Evolutionary conservation across 177 flowering plant species (phyloP), one percentile per base, ranked within the genome.

Genomic region (Vitis hybrid): DNA sequence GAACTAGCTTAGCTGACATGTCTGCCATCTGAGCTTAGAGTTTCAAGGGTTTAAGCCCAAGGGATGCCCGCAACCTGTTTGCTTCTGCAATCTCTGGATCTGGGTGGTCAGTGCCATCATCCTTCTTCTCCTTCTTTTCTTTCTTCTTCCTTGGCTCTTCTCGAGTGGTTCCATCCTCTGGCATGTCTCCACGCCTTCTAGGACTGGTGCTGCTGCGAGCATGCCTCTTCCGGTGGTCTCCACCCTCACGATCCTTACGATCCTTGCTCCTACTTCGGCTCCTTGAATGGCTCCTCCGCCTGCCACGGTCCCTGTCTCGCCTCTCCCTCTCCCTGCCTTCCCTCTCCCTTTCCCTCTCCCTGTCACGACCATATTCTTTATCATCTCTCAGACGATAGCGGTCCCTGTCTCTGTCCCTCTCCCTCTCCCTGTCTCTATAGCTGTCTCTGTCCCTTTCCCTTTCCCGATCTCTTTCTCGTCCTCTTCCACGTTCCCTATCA

Each of bases 1-100:
- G 50, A 61, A 61, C 16, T 34, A n/a, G 19, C n/a, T 10, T 10
- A 29, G 10, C 10, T 3, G 45, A 48, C 67, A 64, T 49, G 20
- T 29, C 20, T 15, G 9, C 50, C n/a, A 50, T 26, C 18, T 12
- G 53, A 39, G 53, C 22, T 39, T 29, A 81, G 11, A 55, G 16
- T 76, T 72, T 91, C 85, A 93, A 80, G 1, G 99, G 99, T 68
- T 89, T 89, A 83, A 96, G 59, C 8, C 99, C 99, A 71, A 96
- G 97, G 19, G 90, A 77, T 10, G 97, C 97, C 1, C 99, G 81
- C 8, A 96, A 54, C 74, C 86, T 87, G 77, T 96, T 96, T 14
- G 83, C 84, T 75, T 89, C 99, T 1, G 97, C 98, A 76, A 93
- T 92, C 81, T 93, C 98, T 5, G 99, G 98, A 79, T 95, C 96